Percentiles rank a stretch among this genome's conserved stretches.
phyloP scores from a whole-genome alignment of 2,329 filamentous ascomycete species.

The Parafenestella ontariensis region DNA sequence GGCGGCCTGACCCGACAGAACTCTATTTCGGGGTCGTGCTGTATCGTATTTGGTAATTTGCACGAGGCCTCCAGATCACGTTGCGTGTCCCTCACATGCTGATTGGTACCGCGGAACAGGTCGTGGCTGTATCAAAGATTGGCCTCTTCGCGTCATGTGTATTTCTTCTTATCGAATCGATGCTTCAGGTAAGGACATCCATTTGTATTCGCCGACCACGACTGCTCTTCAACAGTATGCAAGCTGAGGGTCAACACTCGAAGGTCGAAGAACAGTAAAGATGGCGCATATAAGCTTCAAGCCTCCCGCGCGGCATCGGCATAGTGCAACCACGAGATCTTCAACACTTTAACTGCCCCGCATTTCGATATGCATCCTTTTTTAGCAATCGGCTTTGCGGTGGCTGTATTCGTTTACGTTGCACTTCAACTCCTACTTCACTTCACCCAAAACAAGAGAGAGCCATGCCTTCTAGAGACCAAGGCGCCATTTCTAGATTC shows the following conservation, averaged over 20 bases:
- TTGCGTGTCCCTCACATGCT: not conserved
- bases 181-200: not conserved
- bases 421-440: constrained; percentile 6
- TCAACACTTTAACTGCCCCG: not conserved
- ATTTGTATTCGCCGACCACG: not conserved
- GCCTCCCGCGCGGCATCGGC: not conserved
- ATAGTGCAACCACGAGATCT: not conserved
- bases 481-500: constrained; percentile 26
- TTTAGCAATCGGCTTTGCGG: not conserved
- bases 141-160: not conserved
- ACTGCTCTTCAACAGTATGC: not conserved
- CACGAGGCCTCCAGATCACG: not conserved
- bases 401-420: constrained; percentile 5
- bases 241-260: not conserved
- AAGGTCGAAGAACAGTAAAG: not conserved
- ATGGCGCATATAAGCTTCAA: not conserved
- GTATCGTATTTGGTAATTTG: not conserved
- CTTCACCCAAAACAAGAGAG: constrained; percentile 20
- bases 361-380: constrained; percentile 5
- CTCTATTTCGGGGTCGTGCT: not conserved
- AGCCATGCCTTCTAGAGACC: constrained; percentile 19
- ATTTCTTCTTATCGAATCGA: not conserved
- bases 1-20: not conserved
- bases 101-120: not conserved
- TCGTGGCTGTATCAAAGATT: not conserved